Base-by-base conservation (phyloP, 2,329 filamentous ascomycete species). In the Alternaria infectoria region DNA sequence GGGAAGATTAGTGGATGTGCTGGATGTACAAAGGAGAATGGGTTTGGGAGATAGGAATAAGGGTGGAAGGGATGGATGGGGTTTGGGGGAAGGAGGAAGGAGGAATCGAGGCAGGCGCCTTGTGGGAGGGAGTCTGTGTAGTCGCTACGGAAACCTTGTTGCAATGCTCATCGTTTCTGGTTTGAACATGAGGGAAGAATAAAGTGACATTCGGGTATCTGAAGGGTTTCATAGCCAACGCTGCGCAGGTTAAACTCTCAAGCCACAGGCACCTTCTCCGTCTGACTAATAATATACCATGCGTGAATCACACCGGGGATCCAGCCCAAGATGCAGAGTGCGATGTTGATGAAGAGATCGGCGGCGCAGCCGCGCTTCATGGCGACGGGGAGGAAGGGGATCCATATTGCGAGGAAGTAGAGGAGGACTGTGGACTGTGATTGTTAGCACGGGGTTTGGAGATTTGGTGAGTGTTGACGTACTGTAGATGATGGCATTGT, bases 271-370 rank as follows among this genome's bases (percentile, higher is more conserved):
- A 51, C 46, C 36, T 56, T 43, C 52, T 67, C 69, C 25, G 62
- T 67, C 59, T 70, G 58, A 57, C 64, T 71, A 17, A 76, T 70
- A 10, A 76, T 72, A 23, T 69, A 75, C 69, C 70, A 74, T 0
- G 72, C 69, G 32, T 76, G 75, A 9, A 78, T 64, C 0, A 78
- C 70, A 15, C 73, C 75, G 5, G 71, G 71, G 10, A 76, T 69
- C 71, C 75, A 79, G 11, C 79, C 81, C 6, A 83, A 65, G 15
- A 79, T 69, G 11, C 65, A 72, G 10, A 83, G 67, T 12, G 66
- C 66, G 44, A 83, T 79, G 62, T 82, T 83, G 66, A 83, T 82
- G 19, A 81, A 59, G 23, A 83, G 69, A 51, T 83, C 80, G 7
- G 73, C 74, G 25, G 73, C 73, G 57, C 80, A 82, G 30, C 80